Evolutionary conservation across 345 rosid genomes (phyloP).

Genomic region (Eucalyptus rudis): DNA sequence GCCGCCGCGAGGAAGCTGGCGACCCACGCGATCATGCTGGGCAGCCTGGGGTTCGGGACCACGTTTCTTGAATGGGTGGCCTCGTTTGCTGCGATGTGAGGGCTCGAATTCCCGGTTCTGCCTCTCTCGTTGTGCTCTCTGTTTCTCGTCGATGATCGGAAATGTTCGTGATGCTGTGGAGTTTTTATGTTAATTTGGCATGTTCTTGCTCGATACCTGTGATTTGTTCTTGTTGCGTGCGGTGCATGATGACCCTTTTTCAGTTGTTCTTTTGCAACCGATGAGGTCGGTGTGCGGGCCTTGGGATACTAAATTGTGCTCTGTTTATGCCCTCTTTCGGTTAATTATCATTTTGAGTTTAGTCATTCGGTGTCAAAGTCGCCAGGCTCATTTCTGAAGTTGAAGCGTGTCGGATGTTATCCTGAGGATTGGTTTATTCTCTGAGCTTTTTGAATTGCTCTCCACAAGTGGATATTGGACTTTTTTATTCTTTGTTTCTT

Average conservation of each 20-base stretch:
- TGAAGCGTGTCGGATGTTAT: not conserved
- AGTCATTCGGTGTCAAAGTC: not conserved
- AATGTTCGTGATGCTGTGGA: not conserved
- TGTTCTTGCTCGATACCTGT: not conserved
- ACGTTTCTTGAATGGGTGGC: slow-evolving; percentile 26
- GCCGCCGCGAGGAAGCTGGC: slow-evolving; percentile 27
- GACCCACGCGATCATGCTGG: slow-evolving; percentile 18
- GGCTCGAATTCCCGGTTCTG: not conserved
- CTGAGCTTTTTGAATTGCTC: not conserved
- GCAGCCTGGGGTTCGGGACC: slow-evolving; percentile 26
- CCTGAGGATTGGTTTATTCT: not conserved
- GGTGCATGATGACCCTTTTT: not conserved
- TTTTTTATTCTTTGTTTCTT: not conserved
- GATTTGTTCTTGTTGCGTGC: not conserved
- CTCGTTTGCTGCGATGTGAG: slow-evolving; percentile 27
- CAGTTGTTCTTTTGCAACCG: not conserved
- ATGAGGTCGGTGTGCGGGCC: not conserved
- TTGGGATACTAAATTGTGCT: not conserved
- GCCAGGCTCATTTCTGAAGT: not conserved
- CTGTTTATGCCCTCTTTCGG: not conserved
- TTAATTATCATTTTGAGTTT: too few species aligned
- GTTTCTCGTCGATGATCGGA: not conserved
- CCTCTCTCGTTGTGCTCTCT: not conserved
- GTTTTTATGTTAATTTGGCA: not conserved
- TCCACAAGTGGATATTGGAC: not conserved